These are phyloP conservation scores for Neoarthrinium moseri DNA, from an alignment of 2,329 filamentous ascomycete genomes.

Conservation along the genomic window DNA sequence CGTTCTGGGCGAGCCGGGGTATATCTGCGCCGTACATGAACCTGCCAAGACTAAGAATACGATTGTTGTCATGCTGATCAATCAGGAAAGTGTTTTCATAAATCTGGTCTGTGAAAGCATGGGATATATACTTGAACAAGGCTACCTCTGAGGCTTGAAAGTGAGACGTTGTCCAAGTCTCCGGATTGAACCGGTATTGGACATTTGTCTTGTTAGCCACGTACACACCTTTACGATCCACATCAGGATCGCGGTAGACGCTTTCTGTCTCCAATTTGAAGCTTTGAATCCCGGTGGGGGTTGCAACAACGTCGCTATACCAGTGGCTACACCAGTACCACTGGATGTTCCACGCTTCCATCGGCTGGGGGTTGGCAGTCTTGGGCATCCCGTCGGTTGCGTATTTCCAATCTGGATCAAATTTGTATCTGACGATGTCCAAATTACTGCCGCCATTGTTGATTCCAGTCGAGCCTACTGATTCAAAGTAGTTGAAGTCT, in stretches of 20 bases:
- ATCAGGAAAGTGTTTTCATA: too few species aligned
- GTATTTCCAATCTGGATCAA: background rate
- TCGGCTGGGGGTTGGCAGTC: too few species aligned
- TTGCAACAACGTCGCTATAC: conserved; percentile 6
- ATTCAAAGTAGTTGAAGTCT: background rate
- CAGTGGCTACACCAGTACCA: background rate
- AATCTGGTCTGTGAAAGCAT: background rate
- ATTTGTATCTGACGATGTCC: background rate
- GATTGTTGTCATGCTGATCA: background rate
- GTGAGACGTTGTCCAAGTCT: background rate
- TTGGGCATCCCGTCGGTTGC: too few species aligned
- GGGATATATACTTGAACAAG: background rate
- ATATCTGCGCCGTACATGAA: background rate
- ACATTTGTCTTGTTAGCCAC: too few species aligned
- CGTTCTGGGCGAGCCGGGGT: background rate
- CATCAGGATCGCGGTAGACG: background rate
- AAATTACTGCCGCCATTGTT: background rate
- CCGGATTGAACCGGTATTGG: background rate
- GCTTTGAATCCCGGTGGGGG: background rate
- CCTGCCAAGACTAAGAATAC: background rate
- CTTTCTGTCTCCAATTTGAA: background rate
- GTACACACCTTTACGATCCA: too few species aligned
- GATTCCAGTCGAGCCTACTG: background rate
- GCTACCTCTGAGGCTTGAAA: background rate
- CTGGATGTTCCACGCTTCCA: background rate